Percentiles rank a stretch among this genome's conserved stretches.
Evolutionary conservation across 2,329 filamentous ascomycete genomes (phyloP).

Genomic region (Pestalotiopsis sp.): DNA sequence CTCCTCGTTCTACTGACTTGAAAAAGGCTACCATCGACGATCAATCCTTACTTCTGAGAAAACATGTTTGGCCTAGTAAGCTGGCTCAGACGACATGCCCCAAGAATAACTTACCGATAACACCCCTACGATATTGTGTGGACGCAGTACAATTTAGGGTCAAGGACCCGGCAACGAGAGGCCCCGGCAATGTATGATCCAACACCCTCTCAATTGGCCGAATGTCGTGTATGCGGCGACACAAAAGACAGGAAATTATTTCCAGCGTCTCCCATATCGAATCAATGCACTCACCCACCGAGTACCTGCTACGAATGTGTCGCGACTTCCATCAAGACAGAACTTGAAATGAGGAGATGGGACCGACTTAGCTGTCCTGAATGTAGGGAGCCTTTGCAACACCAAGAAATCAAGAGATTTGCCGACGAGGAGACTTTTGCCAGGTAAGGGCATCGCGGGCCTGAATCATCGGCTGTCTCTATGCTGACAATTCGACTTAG

Average conservation of each 20-base stretch:
- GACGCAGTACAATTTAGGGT: too few relatives aligned
- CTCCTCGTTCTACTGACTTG: too few relatives aligned
- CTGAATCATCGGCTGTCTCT: too few relatives aligned
- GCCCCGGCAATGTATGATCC: too few relatives aligned
- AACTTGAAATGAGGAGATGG: conserved; percentile 11
- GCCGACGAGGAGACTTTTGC: conserved; percentile 11
- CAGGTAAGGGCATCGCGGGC: not conserved
- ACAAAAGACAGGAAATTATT: conserved; percentile 5
- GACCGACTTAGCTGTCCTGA: conserved; percentile 12
- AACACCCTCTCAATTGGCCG: not conserved
- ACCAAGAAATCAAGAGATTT: conserved; percentile 10
- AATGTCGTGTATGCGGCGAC: conserved; percentile 5
- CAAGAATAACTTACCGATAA: too few relatives aligned
- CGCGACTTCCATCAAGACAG: conserved; percentile 9
- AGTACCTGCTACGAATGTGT: conserved; percentile 9
- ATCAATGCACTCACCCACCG: conserved; percentile 9
- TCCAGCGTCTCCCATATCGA: conserved; percentile 8
- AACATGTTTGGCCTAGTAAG: too few relatives aligned
- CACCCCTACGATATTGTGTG: too few relatives aligned
- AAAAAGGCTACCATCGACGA: too few relatives aligned
- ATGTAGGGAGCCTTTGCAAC: conserved; percentile 4
- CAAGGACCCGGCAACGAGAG: too few relatives aligned
- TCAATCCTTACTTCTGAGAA: too few relatives aligned
- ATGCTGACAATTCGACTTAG: not conserved
- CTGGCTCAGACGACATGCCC: too few relatives aligned